Conservation (phyloP, 2,329 filamentous ascomycete species). For the Aspergillus ibericus region DNA sequence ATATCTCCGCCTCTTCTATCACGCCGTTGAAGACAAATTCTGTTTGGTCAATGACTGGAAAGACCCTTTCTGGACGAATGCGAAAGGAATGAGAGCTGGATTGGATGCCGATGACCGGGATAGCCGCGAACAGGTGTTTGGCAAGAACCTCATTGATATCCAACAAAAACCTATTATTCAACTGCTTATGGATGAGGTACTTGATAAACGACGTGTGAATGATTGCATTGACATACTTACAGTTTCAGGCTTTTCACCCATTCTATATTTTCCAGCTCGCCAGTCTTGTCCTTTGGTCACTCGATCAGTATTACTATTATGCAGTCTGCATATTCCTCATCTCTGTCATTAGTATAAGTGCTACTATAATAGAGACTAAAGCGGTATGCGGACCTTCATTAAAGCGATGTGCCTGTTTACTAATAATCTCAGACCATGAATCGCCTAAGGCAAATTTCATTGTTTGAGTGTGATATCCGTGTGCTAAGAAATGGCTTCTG, state of each 20-base stretch:
- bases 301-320: conserved; percentile 98
- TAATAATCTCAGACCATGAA: conserved; percentile 69
- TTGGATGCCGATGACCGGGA: conserved; percentile 87
- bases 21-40: conserved; percentile 87
- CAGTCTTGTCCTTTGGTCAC: conserved; percentile 88
- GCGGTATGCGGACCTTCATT: conserved; percentile 55
- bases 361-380: conserved; percentile 86
- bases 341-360: conserved; percentile 85
- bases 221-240: conserved; percentile 11
- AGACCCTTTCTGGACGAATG: conserved; percentile 82
- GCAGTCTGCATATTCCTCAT: conserved; percentile 92
- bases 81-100: conserved; percentile 71
- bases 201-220: conserved; percentile 14
- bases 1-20: conserved; percentile 90
- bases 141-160: conserved; percentile 87
- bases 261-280: conserved; percentile 99
- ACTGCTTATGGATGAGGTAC: conserved; percentile 82
- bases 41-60: conserved; percentile 87
- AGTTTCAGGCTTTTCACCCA: conserved; percentile 76
- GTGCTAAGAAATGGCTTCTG: conserved; percentile 95
- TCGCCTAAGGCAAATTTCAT: conserved; percentile 84
- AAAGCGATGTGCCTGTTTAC: conserved; percentile 3
- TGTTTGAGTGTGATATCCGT: conserved; percentile 91
- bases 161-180: conserved; percentile 82
- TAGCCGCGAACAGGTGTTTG: conserved; percentile 81